phyloP scores from a whole-genome alignment of 2,329 filamentous ascomycete genomes.

The Albophoma yamanashiensis region DNA sequence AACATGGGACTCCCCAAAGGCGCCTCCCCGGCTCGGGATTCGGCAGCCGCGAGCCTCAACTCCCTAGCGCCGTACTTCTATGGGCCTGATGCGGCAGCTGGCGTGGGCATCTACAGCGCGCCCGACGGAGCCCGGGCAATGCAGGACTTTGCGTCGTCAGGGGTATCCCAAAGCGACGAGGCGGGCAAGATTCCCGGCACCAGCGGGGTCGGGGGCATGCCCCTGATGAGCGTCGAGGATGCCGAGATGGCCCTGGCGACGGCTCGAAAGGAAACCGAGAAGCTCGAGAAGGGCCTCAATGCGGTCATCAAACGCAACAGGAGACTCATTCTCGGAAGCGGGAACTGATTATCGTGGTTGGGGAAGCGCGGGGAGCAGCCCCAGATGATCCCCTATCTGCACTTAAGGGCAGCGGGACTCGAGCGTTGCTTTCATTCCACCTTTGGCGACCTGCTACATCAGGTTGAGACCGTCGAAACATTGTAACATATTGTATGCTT shows the following conservation, averaged over 20 bases:
- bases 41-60: conserved; percentile 39
- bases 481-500: background rate
- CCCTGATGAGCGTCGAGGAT: conserved; percentile 51
- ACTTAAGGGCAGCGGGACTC: background rate
- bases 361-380: background rate
- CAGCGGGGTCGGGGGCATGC: conserved; percentile 30
- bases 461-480: background rate
- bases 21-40: conserved; percentile 27
- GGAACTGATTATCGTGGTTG: conserved; percentile 8
- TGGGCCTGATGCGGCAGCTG: conserved; percentile 31
- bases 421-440: background rate
- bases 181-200: conserved; percentile 17
- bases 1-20: conserved; percentile 31
- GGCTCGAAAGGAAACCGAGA: conserved; percentile 49
- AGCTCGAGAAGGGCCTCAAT: conserved; percentile 50
- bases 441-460: background rate
- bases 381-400: background rate
- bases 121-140: conserved; percentile 23
- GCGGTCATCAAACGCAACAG: conserved; percentile 50
- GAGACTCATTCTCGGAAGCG: conserved; percentile 33
- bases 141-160: conserved; percentile 20
- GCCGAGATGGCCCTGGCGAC: conserved; percentile 44
- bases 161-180: conserved; percentile 15
- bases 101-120: conserved; percentile 31
- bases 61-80: conserved; percentile 48